Base-by-base conservation (phyloP, 2,329 filamentous ascomycete species). In the Colletotrichum australisinense region DNA sequence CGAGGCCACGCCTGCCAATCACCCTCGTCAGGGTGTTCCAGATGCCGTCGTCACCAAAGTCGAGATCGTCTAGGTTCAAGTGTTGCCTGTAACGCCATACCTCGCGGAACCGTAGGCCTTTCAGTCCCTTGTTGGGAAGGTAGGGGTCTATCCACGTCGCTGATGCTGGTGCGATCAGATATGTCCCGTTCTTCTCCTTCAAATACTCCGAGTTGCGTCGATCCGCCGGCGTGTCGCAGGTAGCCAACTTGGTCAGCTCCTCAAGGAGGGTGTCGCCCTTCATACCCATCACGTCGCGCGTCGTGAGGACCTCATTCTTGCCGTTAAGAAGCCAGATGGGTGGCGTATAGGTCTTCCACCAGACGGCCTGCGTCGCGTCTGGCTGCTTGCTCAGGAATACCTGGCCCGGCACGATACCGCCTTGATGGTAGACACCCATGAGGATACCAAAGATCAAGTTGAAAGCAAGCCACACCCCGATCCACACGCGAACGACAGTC, bases 331-430 rank as follows among this genome's bases (percentile, higher is more conserved):
- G 87, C 93, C 94, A 96, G 46, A 93, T 92, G 0, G 94, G 94
- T 22, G 94, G 94, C 80, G 92, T 93, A 80, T 95, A 95, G 1
- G 94, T 95, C 81, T 95, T 95, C 94, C 94, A 96, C 94, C 94
- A 96, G 63, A 94, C 87, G 4, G 92, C 92, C 42, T 92, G 88
- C 1, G 91, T 91, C 9, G 93, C 90, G 75, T 93, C 92, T 5
- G 90, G 87, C 76, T 93, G 91, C 67, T 89, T 89, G 78, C 91
- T 93, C 78, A 96, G 87, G 79, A 94, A 94, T 0, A 93, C 90
- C 78, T 96, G 94, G 7, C 90, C 91, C 0, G 93, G 93, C 1
- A 96, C 88, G 30, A 95, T 90, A 56, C 94, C 94, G 32, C 93
- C 94, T 83, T 96, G 94, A 80, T 96, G 94, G 79, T 94, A 96